Evolutionary conservation across 371 early-diverging fungal species (phyloP), one percentile per base, ranked within the genome.

Genomic region (Haplosporangium sp.): DNA sequence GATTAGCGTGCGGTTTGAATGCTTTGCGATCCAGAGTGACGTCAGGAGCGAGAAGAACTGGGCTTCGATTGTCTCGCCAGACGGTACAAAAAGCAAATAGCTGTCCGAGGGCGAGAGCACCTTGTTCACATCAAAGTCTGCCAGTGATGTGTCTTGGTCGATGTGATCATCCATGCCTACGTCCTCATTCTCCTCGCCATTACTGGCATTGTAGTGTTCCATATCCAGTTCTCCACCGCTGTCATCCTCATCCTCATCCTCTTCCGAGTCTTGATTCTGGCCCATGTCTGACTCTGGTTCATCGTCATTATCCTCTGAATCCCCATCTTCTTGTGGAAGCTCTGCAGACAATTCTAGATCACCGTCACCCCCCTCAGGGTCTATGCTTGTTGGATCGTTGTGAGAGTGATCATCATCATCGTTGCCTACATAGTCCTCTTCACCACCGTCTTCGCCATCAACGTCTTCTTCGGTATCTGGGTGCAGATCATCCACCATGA

Each of bases 21-120:
- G 77, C 20, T 56, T 70, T 21, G 77, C 77, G 13, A 76, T 76
- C 77, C 77, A 76, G 50, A 76, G 55, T 6, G 77, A 55, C 11
- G 77, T 76, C 29, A 70, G 13, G n/a, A 76, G 55, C 0, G 71
- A 67, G 23, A 67, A 76, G 56, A 65, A 70, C 46, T 76, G 77
- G 18, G 59, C 64, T 14, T 76, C 77, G 53, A 76, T 70, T 12
- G 77, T 76, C 36, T 76, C 64, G 8, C 77, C 77, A 10, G 71
- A 76, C 13, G 77, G 77, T 0, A 76, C 43, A 63, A 70, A 76
- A 13, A 76, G 36, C 42, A 76, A 46, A 48, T 67, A 76, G 53
- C 59, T 76, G 14, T 62, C 52, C 29, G 58, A 48, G 13, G 64
- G 47, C 4, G 59, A n/a, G 1, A 76, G 77, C 14, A 54, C 43